A percentile compares a stretch with the other conserved stretches of the same genome.
Evolutionary conservation across 139 green algal species (phyloP).

Genomic region (Micromonas commoda): DNA sequence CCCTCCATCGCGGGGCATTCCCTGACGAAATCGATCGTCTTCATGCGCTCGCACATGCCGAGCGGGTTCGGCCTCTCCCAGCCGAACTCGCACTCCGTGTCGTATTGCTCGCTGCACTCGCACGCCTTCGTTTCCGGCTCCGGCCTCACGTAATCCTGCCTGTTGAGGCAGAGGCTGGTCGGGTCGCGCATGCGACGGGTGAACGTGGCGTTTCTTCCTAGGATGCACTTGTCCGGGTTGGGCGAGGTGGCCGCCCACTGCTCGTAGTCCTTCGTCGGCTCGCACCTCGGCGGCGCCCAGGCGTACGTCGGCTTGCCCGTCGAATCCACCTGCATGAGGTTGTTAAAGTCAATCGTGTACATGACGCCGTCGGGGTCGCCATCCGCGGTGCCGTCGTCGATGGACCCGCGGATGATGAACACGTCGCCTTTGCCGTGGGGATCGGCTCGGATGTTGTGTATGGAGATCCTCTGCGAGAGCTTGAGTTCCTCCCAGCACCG

Average conservation of each 20-base stretch:
- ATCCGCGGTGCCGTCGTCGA: neutral
- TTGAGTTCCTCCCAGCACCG: conserved; percentile 68
- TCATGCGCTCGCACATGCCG: neutral
- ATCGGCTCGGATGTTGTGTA: conserved; percentile 82
- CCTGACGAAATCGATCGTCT: neutral
- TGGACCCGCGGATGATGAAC: conserved; percentile 83
- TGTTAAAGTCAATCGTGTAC: conserved; percentile 24
- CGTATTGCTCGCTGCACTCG: conserved; percentile 54
- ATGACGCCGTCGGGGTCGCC: conserved; percentile 1
- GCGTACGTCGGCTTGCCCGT: neutral
- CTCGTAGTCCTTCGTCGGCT: conserved; percentile 39
- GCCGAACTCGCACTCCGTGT: conserved; percentile 61
- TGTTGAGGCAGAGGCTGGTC: conserved; percentile 67
- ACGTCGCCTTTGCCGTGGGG: conserved; percentile 40
- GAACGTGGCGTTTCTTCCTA: conserved; percentile 38
- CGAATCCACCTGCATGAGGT: neutral
- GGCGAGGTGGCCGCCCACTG: conserved; percentile 26
- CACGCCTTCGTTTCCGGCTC: conserved; percentile 37
- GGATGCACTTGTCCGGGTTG: conserved; percentile 26
- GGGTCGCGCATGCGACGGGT: conserved; percentile 44
- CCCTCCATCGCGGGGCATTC: neutral
- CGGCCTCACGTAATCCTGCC: conserved; percentile 43
- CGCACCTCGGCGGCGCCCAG: neutral
- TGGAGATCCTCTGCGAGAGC: conserved; percentile 59
- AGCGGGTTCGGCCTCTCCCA: neutral